Conservation (phyloP, 2,329 filamentous ascomycete species). For the Colletotrichum gigasporum region DNA sequence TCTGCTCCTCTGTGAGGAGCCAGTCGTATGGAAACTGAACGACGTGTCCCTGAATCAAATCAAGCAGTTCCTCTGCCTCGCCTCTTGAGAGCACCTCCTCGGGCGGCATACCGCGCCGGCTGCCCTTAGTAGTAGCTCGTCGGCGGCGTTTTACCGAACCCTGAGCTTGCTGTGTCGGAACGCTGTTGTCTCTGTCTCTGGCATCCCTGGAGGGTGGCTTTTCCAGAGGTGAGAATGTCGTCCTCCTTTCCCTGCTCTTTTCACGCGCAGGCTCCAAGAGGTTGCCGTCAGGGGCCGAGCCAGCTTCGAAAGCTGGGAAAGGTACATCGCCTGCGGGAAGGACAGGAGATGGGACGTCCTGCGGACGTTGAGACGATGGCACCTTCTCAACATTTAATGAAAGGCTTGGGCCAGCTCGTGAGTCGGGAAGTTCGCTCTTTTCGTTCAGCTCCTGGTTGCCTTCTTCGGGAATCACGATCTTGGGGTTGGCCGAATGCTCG, state of each 20-base stretch:
- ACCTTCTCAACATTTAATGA: constrained; percentile 40
- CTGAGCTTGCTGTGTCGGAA: constrained; percentile 42
- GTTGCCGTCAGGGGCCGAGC: constrained; percentile 36
- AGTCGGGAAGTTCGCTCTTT: constrained; percentile 41
- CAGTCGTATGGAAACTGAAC: constrained; percentile 97
- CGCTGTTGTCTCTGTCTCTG: no score
- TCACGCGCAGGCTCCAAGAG: constrained; percentile 46
- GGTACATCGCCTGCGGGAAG: constrained; percentile 53
- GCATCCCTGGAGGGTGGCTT: constrained; percentile 53
- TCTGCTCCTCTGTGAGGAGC: constrained; percentile 89
- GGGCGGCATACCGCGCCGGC: constrained; percentile 68
- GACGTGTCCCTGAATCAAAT: constrained; percentile 85
- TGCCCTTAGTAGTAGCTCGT: constrained; percentile 76
- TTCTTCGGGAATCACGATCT: constrained; percentile 43
- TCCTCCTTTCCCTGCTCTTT: constrained; percentile 57
- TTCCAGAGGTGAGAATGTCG: constrained; percentile 65
- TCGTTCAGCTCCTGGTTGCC: constrained; percentile 46
- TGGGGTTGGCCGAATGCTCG: constrained; percentile 40
- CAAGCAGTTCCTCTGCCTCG: constrained; percentile 84
- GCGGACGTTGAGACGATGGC: constrained; percentile 35
- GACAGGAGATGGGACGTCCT: constrained; percentile 52
- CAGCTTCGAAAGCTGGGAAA: constrained; percentile 58
- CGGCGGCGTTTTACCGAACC: constrained; percentile 70
- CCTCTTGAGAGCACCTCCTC: constrained; percentile 81
- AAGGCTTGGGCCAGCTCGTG: constrained; percentile 11